These are phyloP conservation scores for Triticum turgidum DNA, from an alignment of 176 grass and related monocot species.

Conservation along the genomic window DNA sequence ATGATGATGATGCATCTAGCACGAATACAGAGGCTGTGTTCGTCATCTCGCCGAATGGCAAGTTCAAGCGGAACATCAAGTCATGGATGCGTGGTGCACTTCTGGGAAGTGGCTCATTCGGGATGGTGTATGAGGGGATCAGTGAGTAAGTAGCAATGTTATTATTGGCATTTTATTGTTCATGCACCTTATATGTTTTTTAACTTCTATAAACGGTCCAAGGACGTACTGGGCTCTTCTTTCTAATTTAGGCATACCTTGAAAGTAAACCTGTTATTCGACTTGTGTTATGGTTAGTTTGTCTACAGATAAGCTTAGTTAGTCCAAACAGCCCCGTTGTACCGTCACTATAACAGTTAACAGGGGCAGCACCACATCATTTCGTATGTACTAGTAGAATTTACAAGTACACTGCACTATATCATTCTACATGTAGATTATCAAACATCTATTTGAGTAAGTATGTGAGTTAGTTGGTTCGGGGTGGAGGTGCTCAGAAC, in stretches of 20 bases:
- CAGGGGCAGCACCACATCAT: not conserved
- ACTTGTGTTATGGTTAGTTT: not conserved
- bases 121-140: conserved; percentile 87
- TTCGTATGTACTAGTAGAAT: not conserved
- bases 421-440: not conserved
- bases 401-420: not conserved
- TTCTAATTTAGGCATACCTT: conserved; percentile 1
- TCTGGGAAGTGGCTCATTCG: conserved; percentile 87
- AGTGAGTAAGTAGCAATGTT: conserved; percentile 84
- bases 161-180: not conserved
- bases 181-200: not conserved
- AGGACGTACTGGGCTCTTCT: not conserved
- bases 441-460: not conserved
- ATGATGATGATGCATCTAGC: conserved; percentile 91
- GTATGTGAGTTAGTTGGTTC: not conserved
- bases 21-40: conserved; percentile 82
- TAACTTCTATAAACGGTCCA: not conserved
- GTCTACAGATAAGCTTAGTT: conserved; percentile 5
- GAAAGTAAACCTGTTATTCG: not conserved
- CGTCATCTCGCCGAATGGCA: conserved; percentile 81
- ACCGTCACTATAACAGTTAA: not conserved
- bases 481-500: not conserved
- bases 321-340: not conserved
- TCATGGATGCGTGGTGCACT: conserved; percentile 74
- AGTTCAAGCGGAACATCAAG: conserved; percentile 74